Conservation (phyloP, 139 green algal genomes). For the Ettlia oleoabundans region DNA sequence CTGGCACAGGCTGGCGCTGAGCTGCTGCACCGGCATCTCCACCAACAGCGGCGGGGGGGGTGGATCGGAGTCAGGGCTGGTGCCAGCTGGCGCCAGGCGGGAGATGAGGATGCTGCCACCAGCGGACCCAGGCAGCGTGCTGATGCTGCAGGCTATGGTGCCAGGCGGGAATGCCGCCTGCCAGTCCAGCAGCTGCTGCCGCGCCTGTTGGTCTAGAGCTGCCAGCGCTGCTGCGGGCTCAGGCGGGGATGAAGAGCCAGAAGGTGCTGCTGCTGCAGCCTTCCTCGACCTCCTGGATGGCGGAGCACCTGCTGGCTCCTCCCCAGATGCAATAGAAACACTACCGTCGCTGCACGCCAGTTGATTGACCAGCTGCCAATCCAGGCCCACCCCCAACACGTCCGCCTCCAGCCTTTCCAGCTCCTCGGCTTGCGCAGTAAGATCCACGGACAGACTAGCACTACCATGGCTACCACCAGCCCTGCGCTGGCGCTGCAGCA, state of each 20-base stretch:
- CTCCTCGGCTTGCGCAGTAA: constrained; percentile 12
- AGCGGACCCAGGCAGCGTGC: neutral
- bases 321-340: neutral
- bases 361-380: constrained; percentile 20
- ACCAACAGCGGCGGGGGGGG: constrained; percentile 42
- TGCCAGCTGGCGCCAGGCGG: neutral
- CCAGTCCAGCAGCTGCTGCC: constrained; percentile 18
- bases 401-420: neutral
- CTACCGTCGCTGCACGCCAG: neutral
- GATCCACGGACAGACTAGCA: no score
- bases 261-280: neutral
- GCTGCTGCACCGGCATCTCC: constrained; percentile 10
- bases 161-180: constrained; percentile 22
- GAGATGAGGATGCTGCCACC: constrained; percentile 36
- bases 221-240: neutral
- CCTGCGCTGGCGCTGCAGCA: constrained; percentile 26
- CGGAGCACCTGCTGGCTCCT: neutral
- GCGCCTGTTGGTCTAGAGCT: neutral
- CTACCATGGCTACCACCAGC: neutral
- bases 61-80: no score
- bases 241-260: neutral
- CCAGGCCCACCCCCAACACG: neutral
- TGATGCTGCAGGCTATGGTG: constrained; percentile 23
- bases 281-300: neutral
- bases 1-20: constrained; percentile 11